These are phyloP conservation scores for Rhizophagus sp. DNA, from an alignment of 192 early-diverging fungal species.

Conservation along the genomic window DNA sequence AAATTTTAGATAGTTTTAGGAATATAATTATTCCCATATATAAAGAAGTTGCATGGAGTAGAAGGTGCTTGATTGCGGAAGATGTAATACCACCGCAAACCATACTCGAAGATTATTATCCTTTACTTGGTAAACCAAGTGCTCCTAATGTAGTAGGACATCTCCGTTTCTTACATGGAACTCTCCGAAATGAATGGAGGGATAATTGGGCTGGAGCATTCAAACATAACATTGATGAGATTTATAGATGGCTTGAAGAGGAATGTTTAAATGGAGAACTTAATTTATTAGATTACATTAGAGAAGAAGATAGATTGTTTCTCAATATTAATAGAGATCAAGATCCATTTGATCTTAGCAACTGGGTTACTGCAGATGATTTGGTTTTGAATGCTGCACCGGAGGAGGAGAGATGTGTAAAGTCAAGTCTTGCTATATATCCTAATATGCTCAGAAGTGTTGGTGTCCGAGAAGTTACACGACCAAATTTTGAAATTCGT, in stretches of 20 bases:
- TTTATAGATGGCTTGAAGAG: slow-evolving; percentile 9
- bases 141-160: not conserved
- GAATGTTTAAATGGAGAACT: slow-evolving; percentile 10
- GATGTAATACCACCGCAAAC: not conserved
- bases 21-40: slow-evolving; percentile 6
- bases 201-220: not conserved
- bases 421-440: not conserved
- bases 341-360: slow-evolving; percentile 3
- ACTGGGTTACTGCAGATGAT: not conserved
- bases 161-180: not conserved
- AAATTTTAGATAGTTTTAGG: not conserved
- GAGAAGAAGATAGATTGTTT: not conserved
- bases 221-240: not conserved
- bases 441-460: slow-evolving; percentile 1
- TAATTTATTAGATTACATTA: not conserved
- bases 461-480: not conserved
- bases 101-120: not conserved
- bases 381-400: not conserved
- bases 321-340: not conserved
- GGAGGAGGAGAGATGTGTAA: not conserved
- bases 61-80: not conserved
- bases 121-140: slow-evolving; percentile 9
- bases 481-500: not conserved
- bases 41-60: slow-evolving; percentile 19
- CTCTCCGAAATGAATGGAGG: not conserved